These are phyloP conservation scores for Comarum palustre DNA, from an alignment of 306 rosid genomes.

Conservation along the genomic window DNA sequence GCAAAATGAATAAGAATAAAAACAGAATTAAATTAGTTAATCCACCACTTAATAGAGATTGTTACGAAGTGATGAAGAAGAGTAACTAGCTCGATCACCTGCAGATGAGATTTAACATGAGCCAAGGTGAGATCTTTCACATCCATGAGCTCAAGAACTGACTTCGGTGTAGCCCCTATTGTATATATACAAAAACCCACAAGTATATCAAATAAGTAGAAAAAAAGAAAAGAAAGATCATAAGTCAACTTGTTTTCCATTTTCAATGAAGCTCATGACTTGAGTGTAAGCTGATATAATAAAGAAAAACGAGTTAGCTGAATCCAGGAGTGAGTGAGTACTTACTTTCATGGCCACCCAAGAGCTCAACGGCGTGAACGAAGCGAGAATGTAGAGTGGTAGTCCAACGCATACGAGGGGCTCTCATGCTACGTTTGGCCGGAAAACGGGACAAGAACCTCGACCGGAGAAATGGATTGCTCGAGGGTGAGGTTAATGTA, in stretches of 20 bases:
- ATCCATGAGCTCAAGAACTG: slow-evolving; percentile 99
- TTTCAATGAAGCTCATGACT: slow-evolving; percentile 8
- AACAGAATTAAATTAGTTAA: not conserved
- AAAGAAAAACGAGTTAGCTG: not conserved
- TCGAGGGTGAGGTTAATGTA: slow-evolving; percentile 5
- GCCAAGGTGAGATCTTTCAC: slow-evolving; percentile 98
- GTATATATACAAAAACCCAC: not conserved
- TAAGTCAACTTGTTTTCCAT: slow-evolving; percentile 16
- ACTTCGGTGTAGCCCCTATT: slow-evolving; percentile 95
- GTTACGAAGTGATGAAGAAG: not conserved
- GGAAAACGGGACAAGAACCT: slow-evolving; percentile 85
- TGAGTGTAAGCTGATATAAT: slow-evolving; percentile 11
- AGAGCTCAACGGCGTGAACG: slow-evolving; percentile 93
- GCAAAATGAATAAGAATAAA: slow-evolving; percentile 3
- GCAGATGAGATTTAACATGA: slow-evolving; percentile 97
- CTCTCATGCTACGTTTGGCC: slow-evolving; percentile 87
- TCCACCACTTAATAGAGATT: not conserved
- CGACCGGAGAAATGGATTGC: slow-evolving; percentile 46
- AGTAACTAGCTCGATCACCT: slow-evolving; percentile 47
- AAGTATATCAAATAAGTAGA: not conserved
- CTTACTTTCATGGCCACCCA: slow-evolving; percentile 99
- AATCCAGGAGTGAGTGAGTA: not conserved
- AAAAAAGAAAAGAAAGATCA: slow-evolving; percentile 8
- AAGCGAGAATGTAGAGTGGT: slow-evolving; percentile 93
- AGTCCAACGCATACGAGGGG: slow-evolving; percentile 99